Conservation (phyloP, 2,329 filamentous ascomycete species). For the Stemphylium vesicarium region DNA sequence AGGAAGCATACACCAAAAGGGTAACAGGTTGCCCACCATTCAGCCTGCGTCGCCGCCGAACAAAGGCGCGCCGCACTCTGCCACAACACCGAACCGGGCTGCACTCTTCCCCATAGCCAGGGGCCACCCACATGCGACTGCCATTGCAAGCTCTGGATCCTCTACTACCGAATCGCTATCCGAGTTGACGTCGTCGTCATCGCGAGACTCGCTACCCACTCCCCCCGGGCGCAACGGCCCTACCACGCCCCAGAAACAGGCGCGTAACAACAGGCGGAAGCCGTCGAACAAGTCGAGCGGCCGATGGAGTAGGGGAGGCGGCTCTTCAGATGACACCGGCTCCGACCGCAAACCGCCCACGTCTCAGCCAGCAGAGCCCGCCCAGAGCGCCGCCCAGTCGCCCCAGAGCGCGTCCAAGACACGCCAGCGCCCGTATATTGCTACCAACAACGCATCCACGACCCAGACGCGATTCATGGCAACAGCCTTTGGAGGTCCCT, state of each 20-base stretch:
- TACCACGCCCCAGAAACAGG: slow-evolving; percentile 36
- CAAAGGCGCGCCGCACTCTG: slow-evolving; percentile 36
- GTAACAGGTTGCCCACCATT: slow-evolving; percentile 33
- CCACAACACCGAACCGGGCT: slow-evolving; percentile 20
- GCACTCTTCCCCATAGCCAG: slow-evolving; percentile 16
- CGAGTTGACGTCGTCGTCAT: slow-evolving; percentile 42
- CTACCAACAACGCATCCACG: slow-evolving; percentile 21
- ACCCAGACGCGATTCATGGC: slow-evolving; percentile 44
- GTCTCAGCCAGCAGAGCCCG: slow-evolving; percentile 25
- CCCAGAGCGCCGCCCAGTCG: slow-evolving; percentile 22
- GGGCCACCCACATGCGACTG: slow-evolving; percentile 37
- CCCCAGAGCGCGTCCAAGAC: slow-evolving; percentile 27
- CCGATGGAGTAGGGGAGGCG: slow-evolving; percentile 41
- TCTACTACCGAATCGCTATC: slow-evolving; percentile 32
- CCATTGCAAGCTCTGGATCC: slow-evolving; percentile 33
- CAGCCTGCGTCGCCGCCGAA: slow-evolving; percentile 32
- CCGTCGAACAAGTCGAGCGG: slow-evolving; percentile 32
- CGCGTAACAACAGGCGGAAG: slow-evolving; percentile 34
- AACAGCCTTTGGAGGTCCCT: slow-evolving; percentile 44
- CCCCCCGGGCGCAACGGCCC: slow-evolving; percentile 29
- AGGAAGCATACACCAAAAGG: slow-evolving; percentile 24
- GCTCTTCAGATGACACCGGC: slow-evolving; percentile 38
- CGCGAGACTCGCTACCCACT: slow-evolving; percentile 37
- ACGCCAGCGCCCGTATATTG: slow-evolving; percentile 21
- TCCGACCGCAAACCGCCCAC: slow-evolving; percentile 31